Base-by-base conservation (phyloP, 2,329 filamentous ascomycete species). In the Botrytis cinerea region DNA sequence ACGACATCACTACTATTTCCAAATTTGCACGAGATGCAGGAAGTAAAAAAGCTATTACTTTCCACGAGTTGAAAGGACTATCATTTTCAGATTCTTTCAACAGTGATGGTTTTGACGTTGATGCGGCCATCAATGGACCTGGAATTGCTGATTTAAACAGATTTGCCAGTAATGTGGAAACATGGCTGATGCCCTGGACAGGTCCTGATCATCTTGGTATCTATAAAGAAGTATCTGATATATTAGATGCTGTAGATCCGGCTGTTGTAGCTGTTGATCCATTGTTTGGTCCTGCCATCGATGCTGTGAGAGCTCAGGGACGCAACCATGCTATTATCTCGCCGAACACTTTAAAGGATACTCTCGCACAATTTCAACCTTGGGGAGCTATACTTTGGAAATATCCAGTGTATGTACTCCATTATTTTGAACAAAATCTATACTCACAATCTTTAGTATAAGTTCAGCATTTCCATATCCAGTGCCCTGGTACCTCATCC, bases 401-500 rank as follows among this genome's bases (percentile, higher is more conserved):
- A 72, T 82, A 80, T 48, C 82, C 83, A 0, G 75, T 78, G 81
- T 83, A 73, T 77, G 81, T 45, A 1, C 16, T 35, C 25, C 25
- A 18, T 59, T 35, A 3, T 25, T 16, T 43, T 1, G 2, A 16
- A 1, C 5, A 38, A 14, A 14, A 20, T 61, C 35, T 10, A 2
- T 61, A 35, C 51, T 59, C n/a, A 70, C 22, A 14, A 25, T 4
- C 20, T 16, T 35, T 20, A 70, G 68, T 14, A 25, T 70, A 10
- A n/a, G n/a, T 22, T 84, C 85, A 0, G 84, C 81, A 7, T 84
- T 82, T 38, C 76, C 82, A 0, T 87, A 83, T 73, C 86, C 85
- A 4, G 79, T 87, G 0, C 85, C 85, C 1, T 83, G 79, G 80
- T 78, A 80, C 59, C 76, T 82, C 5, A 80, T 85, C 16, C 82